Base-by-base conservation (phyloP, 169 alveolate species). In the Plasmodium inui region DNA sequence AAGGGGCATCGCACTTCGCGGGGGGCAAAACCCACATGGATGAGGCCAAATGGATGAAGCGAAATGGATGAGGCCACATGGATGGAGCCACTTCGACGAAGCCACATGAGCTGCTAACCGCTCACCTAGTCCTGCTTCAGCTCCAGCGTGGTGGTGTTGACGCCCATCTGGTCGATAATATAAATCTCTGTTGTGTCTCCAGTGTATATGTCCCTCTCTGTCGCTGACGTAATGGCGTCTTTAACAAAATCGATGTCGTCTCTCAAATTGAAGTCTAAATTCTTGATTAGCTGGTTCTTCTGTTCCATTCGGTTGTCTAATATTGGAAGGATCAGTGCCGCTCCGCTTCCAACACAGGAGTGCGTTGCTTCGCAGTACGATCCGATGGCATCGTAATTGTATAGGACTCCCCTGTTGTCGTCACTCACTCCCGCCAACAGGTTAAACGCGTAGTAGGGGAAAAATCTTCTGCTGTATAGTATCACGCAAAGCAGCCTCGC, bases 311-410 rank as follows among this genome's bases (percentile, higher is more conserved):
- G 92, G 72, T 92, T 98, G 95, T 98, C 99, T 82, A 98, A 97
- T 57, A 98, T 97, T 1, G 99, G 98, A 2, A 95, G 94, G 55
- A 97, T 97, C 67, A 98, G 95, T 71, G 98, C 95, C 10, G 97
- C 78, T 41, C 99, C 98, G 19, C 99, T 97, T 26, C 99, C 99
- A 94, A 96, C 97, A 55, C 98, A 98, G 22, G 98, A 98, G 92
- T 98, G 98, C 70, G 98, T 96, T 34, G 96, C 95, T 57, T 85
- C 94, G 76, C 97, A 98, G 93, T 96, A 98, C 79, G 98, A 97
- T 0, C 99, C 99, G 46, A 98, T 96, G 41, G 99, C 99, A 95
- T 98, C 99, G 83, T 98, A 98, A 26, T 98, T 98, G 92, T 97
- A 98, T 14, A 97, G 97, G 3, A 96, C 97, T 41, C 99, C 99